Base-by-base conservation (phyloP, 345 rosid species). In the Anacardium occidentale region DNA sequence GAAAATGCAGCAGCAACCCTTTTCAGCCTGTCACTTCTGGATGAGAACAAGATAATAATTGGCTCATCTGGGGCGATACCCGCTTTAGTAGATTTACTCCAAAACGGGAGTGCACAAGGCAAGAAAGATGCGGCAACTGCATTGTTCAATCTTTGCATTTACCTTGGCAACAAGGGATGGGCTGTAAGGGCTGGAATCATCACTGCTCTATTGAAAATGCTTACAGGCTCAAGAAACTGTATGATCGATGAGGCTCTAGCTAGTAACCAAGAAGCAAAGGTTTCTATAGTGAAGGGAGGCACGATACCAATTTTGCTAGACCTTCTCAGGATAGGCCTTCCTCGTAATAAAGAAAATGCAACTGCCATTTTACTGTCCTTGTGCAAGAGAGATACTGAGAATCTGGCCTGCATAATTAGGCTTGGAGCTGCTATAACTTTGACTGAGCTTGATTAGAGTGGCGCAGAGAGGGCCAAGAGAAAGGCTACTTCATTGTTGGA, bases 61-160 rank as follows among this genome's bases (percentile, higher is more conserved):
- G 99, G 99, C 9, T 89, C 94, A 26, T 87, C 94, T 0, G 98
- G 98, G 44, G 98, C 99, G 0, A 89, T 91, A 70, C 88, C 89
- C 7, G 91, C 96, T 25, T 69, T 95, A 74, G 93, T 95, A 17
- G 81, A 90, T 34, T 84, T 95, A 75, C 89, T 92, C 29, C 87
- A 81, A 54, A 83, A 77, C 47, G 97, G 98, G 40, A 88, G 88
- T 82, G 15, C 70, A 3, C 82, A 98, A 80, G 98, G 98, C 64
- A 91, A 87, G 84, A 95, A 95, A 80, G 99, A 95, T 64, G 99
- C 99, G 3, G 97, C 98, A 14, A 87, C 96, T 2, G 98, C 98
- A 48, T 81, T 95, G 74, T 92, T 89, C 78, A 95, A 93, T 78
- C 79, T 95, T 75, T 95, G 98, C 85, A 82, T 88, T 29, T 91